Percentiles rank a stretch among this genome's conserved stretches.
Evolutionary conservation across 331 rosid species (phyloP).

Genomic region (Quercus lobata): DNA sequence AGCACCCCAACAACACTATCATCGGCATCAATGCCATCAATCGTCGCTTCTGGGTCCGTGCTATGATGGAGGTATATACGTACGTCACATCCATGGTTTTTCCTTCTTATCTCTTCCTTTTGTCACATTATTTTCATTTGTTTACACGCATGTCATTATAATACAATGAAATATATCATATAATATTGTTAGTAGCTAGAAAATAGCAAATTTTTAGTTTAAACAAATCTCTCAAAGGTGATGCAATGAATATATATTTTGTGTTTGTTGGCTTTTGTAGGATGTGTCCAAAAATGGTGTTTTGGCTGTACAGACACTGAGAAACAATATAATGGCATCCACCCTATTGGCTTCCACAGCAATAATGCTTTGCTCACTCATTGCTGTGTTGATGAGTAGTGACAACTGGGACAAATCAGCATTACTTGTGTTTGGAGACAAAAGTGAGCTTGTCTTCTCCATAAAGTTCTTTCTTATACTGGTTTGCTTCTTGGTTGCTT

Average conservation of each 20-base stretch:
- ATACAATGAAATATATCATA: too few species aligned
- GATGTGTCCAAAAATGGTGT: slow-evolving; percentile 68
- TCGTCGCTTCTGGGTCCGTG: slow-evolving; percentile 83
- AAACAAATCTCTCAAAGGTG: too few species aligned
- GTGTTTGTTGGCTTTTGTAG: slow-evolving; percentile 17
- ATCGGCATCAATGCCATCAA: slow-evolving; percentile 80
- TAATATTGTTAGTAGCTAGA: too few species aligned
- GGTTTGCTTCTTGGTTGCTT: slow-evolving; percentile 70
- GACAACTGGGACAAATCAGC: slow-evolving; percentile 8
- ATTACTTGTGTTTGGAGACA: slow-evolving; percentile 33
- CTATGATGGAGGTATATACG: slow-evolving; percentile 83
- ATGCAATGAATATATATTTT: too few species aligned
- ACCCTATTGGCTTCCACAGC: slow-evolving; percentile 90
- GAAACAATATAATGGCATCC: slow-evolving; percentile 94
- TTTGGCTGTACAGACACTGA: slow-evolving; percentile 78
- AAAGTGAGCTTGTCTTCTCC: slow-evolving; percentile 40
- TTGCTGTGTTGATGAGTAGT: slow-evolving; percentile 64
- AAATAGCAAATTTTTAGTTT: too few species aligned
- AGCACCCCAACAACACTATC: slow-evolving; percentile 63
- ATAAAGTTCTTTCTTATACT: slow-evolving; percentile 65
- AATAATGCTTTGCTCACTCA: slow-evolving; percentile 72
- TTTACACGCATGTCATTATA: too few species aligned
- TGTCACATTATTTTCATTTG: background rate
- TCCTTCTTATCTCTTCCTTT: background rate
- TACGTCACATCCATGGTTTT: background rate